Evolutionary conservation across 345 rosid genomes (phyloP).

Genomic region (Rhodamnia rubescens): DNA sequence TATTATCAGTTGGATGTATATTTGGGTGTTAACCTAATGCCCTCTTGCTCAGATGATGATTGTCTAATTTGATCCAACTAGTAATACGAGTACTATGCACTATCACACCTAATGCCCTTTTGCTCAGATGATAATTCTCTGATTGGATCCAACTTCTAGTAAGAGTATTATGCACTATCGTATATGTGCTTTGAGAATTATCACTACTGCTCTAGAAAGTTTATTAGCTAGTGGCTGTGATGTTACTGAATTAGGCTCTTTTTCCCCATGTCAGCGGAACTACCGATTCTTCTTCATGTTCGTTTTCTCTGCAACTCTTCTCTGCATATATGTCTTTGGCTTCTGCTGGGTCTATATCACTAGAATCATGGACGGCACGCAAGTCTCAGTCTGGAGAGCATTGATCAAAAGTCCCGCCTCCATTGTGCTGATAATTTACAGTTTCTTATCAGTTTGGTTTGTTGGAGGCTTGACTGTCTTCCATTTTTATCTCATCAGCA

Average conservation of each 20-base stretch:
- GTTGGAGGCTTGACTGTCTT: conserved; percentile 87
- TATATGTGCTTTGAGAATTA: neutral
- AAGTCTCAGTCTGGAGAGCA: conserved; percentile 70
- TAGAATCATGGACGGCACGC: conserved; percentile 53
- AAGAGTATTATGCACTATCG: neutral
- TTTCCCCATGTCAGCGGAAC: conserved; percentile 67
- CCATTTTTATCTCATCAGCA: conserved; percentile 80
- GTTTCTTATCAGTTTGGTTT: conserved; percentile 72
- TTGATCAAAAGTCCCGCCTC: conserved; percentile 83
- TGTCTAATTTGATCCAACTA: neutral
- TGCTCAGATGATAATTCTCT: neutral
- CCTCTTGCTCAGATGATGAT: neutral
- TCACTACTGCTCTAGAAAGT: neutral
- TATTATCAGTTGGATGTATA: neutral
- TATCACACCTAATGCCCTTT: neutral
- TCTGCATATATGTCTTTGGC: conserved; percentile 76
- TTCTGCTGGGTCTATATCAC: conserved; percentile 83
- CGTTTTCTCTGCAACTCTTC: conserved; percentile 53
- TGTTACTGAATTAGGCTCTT: neutral
- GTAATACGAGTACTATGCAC: neutral
- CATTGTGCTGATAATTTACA: conserved; percentile 58
- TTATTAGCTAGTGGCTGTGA: neutral
- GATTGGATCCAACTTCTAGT: neutral
- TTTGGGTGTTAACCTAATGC: neutral
- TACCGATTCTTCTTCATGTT: conserved; percentile 95